Percentiles rank a stretch among this genome's conserved stretches.
Conservation (phyloP, 2,329 filamentous ascomycete species). For the Aureobasidium pullulans region DNA sequence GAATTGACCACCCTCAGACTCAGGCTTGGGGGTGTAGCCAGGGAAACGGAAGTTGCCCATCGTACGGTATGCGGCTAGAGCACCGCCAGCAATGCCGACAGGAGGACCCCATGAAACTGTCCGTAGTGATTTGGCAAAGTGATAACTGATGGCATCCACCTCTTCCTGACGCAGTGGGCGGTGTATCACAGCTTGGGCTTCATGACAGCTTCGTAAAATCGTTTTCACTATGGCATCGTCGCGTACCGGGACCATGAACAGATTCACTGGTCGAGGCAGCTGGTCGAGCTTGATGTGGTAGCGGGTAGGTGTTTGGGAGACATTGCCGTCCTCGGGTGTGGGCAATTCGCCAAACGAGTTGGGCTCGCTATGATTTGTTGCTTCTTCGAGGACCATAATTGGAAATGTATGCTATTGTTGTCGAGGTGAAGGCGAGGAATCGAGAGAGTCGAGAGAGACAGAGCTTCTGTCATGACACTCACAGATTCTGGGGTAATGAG, state of each 20-base stretch:
- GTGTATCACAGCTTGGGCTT: constrained; percentile 25
- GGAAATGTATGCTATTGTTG: background rate
- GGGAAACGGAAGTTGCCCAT: constrained; percentile 33
- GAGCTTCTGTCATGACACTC: background rate
- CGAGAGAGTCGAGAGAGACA: background rate
- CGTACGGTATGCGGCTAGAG: constrained; percentile 29
- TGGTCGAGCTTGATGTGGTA: constrained; percentile 30
- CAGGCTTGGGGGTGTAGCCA: constrained; percentile 35
- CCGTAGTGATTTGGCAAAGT: constrained; percentile 31
- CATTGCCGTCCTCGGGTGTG: background rate
- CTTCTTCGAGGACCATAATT: background rate
- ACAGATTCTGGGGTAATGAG: background rate
- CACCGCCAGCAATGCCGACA: constrained; percentile 26
- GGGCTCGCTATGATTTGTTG: background rate
- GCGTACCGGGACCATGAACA: constrained; percentile 28
- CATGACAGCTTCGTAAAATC: constrained; percentile 26
- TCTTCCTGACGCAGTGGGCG: constrained; percentile 35
- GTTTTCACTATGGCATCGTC: constrained; percentile 23
- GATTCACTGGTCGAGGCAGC: constrained; percentile 31
- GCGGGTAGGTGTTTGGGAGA: background rate
- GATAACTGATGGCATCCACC: constrained; percentile 34
- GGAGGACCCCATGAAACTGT: constrained; percentile 33
- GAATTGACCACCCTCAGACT: constrained; percentile 26
- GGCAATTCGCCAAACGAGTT: background rate
- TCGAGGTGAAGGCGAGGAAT: background rate